These are phyloP conservation scores for Phylloporus arenicola DNA, from an alignment of 768 basidiomycete genomes.

Conservation along the genomic window DNA sequence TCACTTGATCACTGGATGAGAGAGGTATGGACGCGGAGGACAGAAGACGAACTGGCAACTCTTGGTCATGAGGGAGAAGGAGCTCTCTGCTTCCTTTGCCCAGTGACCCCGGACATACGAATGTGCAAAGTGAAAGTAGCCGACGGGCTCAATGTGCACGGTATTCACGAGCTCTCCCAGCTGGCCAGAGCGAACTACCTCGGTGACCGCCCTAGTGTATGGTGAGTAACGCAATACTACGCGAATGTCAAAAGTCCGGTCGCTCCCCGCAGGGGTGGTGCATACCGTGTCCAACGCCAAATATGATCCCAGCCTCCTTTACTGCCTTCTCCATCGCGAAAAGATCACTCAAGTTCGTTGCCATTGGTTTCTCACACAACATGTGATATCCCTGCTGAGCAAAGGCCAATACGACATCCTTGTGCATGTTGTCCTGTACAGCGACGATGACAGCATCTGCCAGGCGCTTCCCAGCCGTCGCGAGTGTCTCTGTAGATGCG, in stretches of 20 bases:
- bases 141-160: conserved; percentile 82
- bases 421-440: conserved; percentile 78
- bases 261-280: background rate
- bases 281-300: conserved; percentile 84
- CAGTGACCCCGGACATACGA: conserved; percentile 85
- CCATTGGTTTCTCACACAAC: conserved; percentile 92
- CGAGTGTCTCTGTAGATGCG: conserved; percentile 62
- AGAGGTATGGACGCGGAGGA: background rate
- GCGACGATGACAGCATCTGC: conserved; percentile 80
- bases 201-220: conserved; percentile 65
- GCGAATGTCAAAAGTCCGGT: background rate
- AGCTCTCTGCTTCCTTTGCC: conserved; percentile 61
- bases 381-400: conserved; percentile 82
- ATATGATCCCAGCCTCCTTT: conserved; percentile 64
- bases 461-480: conserved; percentile 59
- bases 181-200: conserved; percentile 61
- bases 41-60: conserved; percentile 68
- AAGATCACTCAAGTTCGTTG: conserved; percentile 67
- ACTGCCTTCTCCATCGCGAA: conserved; percentile 70
- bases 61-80: conserved; percentile 85
- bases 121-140: conserved; percentile 86
- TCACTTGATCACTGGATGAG: conserved; percentile 45
- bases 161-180: conserved; percentile 79
- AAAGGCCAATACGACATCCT: conserved; percentile 68
- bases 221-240: conserved; percentile 85